A percentile compares a stretch with the other conserved stretches of the same genome.
Evolutionary conservation across 768 basidiomycete species (phyloP).

Genomic region (Trametes elegans): DNA sequence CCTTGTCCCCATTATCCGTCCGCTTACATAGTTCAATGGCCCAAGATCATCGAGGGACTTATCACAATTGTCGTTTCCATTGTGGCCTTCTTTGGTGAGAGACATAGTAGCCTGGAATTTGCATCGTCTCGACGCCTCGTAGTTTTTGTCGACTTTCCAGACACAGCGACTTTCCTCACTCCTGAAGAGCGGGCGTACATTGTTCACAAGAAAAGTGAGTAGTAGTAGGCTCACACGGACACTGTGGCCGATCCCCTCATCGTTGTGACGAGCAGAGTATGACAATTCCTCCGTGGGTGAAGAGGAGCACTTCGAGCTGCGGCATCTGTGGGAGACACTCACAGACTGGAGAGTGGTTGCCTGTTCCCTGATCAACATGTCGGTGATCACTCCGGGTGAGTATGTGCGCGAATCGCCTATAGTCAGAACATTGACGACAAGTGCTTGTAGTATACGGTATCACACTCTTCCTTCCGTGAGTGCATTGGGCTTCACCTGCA

Average conservation of each 20-base stretch:
- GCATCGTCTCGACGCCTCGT: not conserved
- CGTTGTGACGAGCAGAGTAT: slow-evolving; percentile 43
- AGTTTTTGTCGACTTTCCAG: slow-evolving; percentile 64
- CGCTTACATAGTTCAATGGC: not conserved
- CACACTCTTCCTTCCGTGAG: slow-evolving; percentile 66
- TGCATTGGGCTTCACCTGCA: not conserved
- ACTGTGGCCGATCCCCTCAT: too few species aligned
- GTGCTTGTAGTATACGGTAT: slow-evolving; percentile 57
- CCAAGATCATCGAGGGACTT: slow-evolving; percentile 61
- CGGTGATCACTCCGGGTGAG: slow-evolving; percentile 4
- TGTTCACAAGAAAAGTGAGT: slow-evolving; percentile 7
- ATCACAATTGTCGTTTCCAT: slow-evolving; percentile 54
- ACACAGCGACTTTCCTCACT: slow-evolving; percentile 58
- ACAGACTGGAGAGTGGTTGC: slow-evolving; percentile 45
- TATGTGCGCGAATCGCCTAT: not conserved
- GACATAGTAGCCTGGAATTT: not conserved
- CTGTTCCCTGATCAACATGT: not conserved
- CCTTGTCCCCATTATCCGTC: too few species aligned
- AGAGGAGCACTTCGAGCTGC: slow-evolving; percentile 55
- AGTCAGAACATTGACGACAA: not conserved
- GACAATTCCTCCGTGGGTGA: slow-evolving; percentile 56
- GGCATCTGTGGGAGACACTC: slow-evolving; percentile 53
- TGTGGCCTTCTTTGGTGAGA: slow-evolving; percentile 26
- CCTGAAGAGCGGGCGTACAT: slow-evolving; percentile 56
- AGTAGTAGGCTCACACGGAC: too few species aligned